Base-by-base conservation (phyloP, 2,329 filamentous ascomycete species). In the Dactylellina cionopaga region DNA sequence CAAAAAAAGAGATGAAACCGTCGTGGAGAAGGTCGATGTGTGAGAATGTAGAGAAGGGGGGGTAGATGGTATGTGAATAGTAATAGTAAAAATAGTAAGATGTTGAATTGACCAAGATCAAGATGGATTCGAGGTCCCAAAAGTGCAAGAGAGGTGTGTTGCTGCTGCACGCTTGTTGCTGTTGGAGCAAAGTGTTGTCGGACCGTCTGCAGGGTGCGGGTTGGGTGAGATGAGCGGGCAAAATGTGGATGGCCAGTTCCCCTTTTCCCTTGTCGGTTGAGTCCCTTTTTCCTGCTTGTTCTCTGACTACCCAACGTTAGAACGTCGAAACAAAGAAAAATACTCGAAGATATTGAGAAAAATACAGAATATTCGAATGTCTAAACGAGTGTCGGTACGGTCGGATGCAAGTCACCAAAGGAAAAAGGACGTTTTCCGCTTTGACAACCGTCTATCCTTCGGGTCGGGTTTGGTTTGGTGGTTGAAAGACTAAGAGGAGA, bases 341-440 rank as follows among this genome's bases (percentile, higher is more conserved):
- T 15, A 15, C 39, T 39, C 27, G 47, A 46, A 25, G 25, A 55
- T 46, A 19, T 13, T 52, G 47, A 60, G 17, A 24, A 17, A 59
- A 59, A 43, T n/a, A 17, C n/a, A 10, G 31, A 52, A 35, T 24
- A 44, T 43, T 63, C 46, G 44, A 27, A 24, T n/a, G 47, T 56
- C 24, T 51, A 71, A 71, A 71, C 58, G 66, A 71, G 66, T 63
- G 66, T 64, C 58, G 66, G 51, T 62, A 46, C 27, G 47, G 59
- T 64, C 59, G 59, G 59, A 64, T 44, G 35, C 31, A n/a, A 37
- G 22, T 22, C 24, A 41, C n/a, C 41, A 51, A 41, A 54, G 51
- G 52, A 49, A 63, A 43, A 51, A 66, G 39, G 62, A 66, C 62
- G 51, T 27, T 66, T 37, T 43, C 43, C 33, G 31, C 25, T 58